Conservation (phyloP, 208 protist genomes). For the Jaenimonas drosophilae region DNA sequence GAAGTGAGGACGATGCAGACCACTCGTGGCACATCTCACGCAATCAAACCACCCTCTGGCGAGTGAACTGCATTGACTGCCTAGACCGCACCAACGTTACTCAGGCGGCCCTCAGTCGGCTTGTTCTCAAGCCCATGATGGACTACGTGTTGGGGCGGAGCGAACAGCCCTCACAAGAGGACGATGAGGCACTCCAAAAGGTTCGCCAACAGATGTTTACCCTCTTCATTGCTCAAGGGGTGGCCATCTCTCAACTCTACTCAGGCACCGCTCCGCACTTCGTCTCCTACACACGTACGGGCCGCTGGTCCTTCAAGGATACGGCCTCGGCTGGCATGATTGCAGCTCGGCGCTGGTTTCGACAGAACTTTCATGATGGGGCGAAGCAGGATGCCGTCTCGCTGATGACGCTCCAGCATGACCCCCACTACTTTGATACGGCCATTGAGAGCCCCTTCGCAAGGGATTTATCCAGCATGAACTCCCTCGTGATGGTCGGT, state of each 20-base stretch:
- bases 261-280: conserved; percentile 62
- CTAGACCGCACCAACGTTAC: conserved; percentile 74
- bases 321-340: conserved; percentile 9
- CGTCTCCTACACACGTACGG: conserved; percentile 31
- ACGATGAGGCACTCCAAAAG: neutral
- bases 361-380: conserved; percentile 79
- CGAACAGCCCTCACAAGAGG: neutral
- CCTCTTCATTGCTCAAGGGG: conserved; percentile 48
- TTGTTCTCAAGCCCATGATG: conserved; percentile 45
- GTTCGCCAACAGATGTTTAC: neutral
- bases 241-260: conserved; percentile 65
- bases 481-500: conserved; percentile 39
- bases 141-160: conserved; percentile 14
- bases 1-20: neutral
- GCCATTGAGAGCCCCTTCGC: conserved; percentile 61
- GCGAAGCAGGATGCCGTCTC: conserved; percentile 69
- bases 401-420: conserved; percentile 62
- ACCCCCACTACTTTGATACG: conserved; percentile 30
- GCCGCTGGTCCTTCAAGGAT: conserved; percentile 1
- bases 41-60: conserved; percentile 9
- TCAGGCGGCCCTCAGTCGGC: conserved; percentile 35
- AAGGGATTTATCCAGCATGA: conserved; percentile 51
- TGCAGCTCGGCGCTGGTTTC: conserved; percentile 49
- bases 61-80: conserved; percentile 82
- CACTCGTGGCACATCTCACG: neutral